Percentiles rank a stretch among this genome's conserved stretches.
Conservation (phyloP, 2,329 filamentous ascomycete species). For the Sarocladium oryzae region DNA sequence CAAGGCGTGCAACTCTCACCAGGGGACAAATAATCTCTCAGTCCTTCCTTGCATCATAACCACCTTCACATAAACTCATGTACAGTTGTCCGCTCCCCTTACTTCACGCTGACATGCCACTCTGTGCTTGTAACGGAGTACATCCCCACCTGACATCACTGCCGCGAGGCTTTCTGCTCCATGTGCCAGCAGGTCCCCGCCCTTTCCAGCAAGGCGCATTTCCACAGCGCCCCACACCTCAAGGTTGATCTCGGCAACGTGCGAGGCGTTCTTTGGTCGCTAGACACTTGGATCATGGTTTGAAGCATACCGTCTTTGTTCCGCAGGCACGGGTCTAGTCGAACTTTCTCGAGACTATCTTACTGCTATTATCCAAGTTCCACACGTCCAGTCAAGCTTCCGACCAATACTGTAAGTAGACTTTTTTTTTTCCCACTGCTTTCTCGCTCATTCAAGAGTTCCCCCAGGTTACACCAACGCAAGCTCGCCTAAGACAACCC, state of each 20-base stretch:
- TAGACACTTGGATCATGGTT: too few species aligned
- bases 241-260: constrained; percentile 1
- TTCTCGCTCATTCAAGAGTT: too few species aligned
- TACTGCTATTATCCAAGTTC: background rate
- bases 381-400: background rate
- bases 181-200: constrained; percentile 2
- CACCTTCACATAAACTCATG: too few species aligned
- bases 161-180: constrained; percentile 3
- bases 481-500: too few species aligned
- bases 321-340: background rate
- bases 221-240: background rate
- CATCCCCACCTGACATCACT: constrained; percentile 4
- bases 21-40: too few species aligned
- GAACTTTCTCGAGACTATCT: background rate
- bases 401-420: too few species aligned
- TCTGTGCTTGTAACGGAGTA: too few species aligned
- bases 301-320: background rate
- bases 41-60: too few species aligned
- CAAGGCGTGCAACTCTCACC: too few species aligned
- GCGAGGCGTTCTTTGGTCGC: constrained; percentile 8
- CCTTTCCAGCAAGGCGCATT: constrained; percentile 8
- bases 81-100: too few species aligned
- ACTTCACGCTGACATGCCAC: too few species aligned
- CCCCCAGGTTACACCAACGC: background rate
- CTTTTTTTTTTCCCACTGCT: too few species aligned